These are phyloP conservation scores for Corylus heterophylla DNA, from an alignment of 306 rosid genomes.

Conservation along the genomic window DNA sequence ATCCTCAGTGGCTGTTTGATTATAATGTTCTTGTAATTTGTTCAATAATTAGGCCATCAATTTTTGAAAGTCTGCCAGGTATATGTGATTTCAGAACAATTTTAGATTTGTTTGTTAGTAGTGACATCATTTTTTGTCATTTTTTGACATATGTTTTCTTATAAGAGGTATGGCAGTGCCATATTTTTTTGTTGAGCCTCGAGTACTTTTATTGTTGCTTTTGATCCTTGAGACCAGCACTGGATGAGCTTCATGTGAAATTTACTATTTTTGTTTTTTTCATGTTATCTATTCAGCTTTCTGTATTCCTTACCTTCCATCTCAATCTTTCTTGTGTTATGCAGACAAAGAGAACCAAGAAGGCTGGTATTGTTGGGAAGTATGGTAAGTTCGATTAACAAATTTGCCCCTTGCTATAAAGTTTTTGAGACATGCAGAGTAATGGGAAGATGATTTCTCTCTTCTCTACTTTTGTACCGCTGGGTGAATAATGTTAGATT, in stretches of 20 bases:
- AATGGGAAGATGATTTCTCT: neutral
- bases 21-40: neutral
- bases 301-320: neutral
- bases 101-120: neutral
- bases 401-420: neutral
- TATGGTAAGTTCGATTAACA: slow-evolving; percentile 52
- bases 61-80: neutral
- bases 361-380: slow-evolving; percentile 87
- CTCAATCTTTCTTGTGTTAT: neutral
- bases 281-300: neutral
- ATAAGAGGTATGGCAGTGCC: neutral
- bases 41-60: too few species aligned
- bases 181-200: neutral
- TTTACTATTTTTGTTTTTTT: neutral
- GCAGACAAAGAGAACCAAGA: slow-evolving; percentile 91
- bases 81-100: neutral
- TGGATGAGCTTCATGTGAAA: neutral
- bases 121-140: neutral
- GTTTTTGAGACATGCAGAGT: neutral
- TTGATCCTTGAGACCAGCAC: neutral
- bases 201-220: neutral
- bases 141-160: neutral
- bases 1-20: neutral
- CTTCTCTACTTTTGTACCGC: neutral
- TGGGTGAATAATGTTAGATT: neutral